Evolutionary conservation across 192 early-diverging fungal species (phyloP), one percentile per base, ranked within the genome.

Genomic region (Helicostylum pulchrum): DNA sequence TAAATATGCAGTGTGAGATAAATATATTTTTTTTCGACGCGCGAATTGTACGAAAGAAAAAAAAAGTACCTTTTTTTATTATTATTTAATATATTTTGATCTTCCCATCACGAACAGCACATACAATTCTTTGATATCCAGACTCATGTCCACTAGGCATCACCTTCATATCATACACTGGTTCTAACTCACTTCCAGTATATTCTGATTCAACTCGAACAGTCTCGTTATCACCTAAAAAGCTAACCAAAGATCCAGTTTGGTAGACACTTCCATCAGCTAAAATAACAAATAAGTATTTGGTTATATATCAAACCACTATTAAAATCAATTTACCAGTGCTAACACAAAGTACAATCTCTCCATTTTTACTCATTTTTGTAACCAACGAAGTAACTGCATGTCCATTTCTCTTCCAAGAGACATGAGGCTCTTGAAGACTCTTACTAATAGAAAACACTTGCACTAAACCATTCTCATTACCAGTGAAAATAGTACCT

Each of bases 391-490:
- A 36, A 10, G 53, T 61, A 10, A 68, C 36, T 21, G 60, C 11
- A 56, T 68, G 53, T 8, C 23, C 46, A 51, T 56, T 62, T 61
- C 67, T 34, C 67, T 68, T 45, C 45, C 43, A 68, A 0, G 32
- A 32, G 19, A 61, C 7, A 12, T 45, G 7, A 10, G 66, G 49
- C 7, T 59, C 26, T 20, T 58, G 9, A 48, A 57, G 19, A 34
- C 21, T 15, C 21, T 83, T 65, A 30, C 67, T 64, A 15, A 78
- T 56, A 50, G 78, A 73, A 59, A 75, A 83, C 4, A 80, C 11
- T 55, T 75, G 72, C 9, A 83, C 72, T 9, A 80, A 69, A 2
- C 81, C 81, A n/a, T 80, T 49, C 20, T 65, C 57, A n/a, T 72
- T 73, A 57, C 81, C 81, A 19, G 70, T 64, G 9, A 56, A 74